Evolutionary conservation across 2,329 filamentous ascomycete genomes (phyloP).

Genomic region (Cytospora mali): DNA sequence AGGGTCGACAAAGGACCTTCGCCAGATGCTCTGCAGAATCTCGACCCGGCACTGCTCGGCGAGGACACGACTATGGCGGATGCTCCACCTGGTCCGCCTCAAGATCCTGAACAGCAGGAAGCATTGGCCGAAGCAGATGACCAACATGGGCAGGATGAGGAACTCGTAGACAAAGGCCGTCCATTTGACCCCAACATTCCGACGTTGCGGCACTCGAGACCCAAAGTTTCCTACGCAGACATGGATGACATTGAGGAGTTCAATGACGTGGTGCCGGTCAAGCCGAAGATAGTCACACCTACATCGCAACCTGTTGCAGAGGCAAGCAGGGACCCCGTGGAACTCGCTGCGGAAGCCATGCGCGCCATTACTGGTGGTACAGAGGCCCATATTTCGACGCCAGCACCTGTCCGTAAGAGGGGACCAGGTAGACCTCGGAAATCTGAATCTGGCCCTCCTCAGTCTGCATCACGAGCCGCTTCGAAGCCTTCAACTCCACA

Average conservation of each 20-base stretch:
- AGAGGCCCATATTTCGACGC: not conserved
- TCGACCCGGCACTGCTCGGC: conserved; percentile 56
- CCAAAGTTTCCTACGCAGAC: conserved; percentile 54
- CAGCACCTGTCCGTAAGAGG: conserved; percentile 12
- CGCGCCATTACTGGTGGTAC: conserved; percentile 33
- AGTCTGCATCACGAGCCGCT: conserved; percentile 20
- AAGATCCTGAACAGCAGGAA: conserved; percentile 14
- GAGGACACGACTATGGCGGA: conserved; percentile 30
- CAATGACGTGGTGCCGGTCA: conserved; percentile 39
- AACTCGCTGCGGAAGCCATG: conserved; percentile 39
- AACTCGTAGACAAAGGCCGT: conserved; percentile 28
- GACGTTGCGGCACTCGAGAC: conserved; percentile 55
- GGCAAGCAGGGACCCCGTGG: conserved; percentile 35
- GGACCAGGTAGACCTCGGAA: conserved; percentile 39
- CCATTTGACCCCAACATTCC: conserved; percentile 51
- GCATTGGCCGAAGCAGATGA: conserved; percentile 15
- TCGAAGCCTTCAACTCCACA: conserved; percentile 21
- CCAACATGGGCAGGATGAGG: conserved; percentile 14
- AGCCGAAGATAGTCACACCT: conserved; percentile 26
- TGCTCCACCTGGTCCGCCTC: conserved; percentile 27
- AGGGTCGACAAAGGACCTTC: conserved; percentile 40
- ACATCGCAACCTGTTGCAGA: conserved; percentile 18
- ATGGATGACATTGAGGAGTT: conserved; percentile 50
- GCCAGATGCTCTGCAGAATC: conserved; percentile 43
- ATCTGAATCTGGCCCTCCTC: conserved; percentile 23